Evolutionary conservation across 225 moss, liverwort and hornwort species (phyloP).

Genomic region (Rhytidiadelphus loreus): DNA sequence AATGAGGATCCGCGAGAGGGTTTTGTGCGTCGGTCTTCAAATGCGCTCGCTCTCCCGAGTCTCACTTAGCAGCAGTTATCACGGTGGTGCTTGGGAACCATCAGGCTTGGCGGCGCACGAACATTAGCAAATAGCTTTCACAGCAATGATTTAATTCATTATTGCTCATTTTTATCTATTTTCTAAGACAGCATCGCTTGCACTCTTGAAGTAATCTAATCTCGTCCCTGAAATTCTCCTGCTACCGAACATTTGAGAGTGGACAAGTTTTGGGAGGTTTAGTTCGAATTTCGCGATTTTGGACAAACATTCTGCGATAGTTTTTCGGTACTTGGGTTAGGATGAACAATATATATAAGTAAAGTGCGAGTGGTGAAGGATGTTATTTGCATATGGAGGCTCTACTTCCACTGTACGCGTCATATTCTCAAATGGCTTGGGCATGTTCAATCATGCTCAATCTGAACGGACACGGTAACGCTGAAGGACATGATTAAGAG

Average conservation of each 20-base stretch:
- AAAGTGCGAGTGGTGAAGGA: neutral
- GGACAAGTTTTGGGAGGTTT: neutral
- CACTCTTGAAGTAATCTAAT: neutral
- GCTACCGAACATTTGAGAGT: neutral
- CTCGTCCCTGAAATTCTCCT: neutral
- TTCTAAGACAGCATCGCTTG: neutral
- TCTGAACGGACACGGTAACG: neutral
- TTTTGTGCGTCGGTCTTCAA: neutral
- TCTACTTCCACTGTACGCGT: neutral
- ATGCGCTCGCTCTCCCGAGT: neutral
- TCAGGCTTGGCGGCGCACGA: neutral
- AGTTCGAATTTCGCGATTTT: no score
- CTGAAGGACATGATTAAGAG: no score
- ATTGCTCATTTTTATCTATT: no score
- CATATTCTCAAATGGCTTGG: neutral
- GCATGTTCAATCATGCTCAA: no score
- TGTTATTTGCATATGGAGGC: no score
- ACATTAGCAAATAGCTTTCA: neutral
- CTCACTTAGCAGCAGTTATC: no score
- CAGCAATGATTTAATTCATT: neutral
- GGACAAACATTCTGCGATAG: no score
- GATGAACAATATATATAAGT: neutral
- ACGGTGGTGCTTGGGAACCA: neutral
- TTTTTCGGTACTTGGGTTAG: neutral
- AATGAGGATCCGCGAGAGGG: neutral